A percentile compares a stretch with the other conserved stretches of the same genome.
Conservation (phyloP, 1,284 basidiomycete species). For the Leucoagaricus sp. region DNA sequence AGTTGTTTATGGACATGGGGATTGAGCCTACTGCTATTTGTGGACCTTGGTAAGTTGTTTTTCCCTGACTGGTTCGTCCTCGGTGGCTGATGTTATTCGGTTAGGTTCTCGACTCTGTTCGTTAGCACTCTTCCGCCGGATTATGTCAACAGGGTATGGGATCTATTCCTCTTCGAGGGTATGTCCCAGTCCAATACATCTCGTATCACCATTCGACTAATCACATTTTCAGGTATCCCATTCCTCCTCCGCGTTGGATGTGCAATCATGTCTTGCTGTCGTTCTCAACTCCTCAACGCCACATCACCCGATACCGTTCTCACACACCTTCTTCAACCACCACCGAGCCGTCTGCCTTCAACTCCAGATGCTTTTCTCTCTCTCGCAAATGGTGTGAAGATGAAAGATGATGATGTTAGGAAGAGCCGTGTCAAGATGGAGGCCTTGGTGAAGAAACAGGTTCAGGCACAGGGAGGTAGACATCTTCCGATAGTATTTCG, state of each 20-base stretch:
- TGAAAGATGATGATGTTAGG: conserved; percentile 82
- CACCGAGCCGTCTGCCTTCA: conserved; percentile 52
- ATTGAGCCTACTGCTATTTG: conserved; percentile 60
- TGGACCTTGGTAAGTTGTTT: conserved; percentile 55
- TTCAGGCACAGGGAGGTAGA: conserved; percentile 1
- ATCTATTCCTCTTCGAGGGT: conserved; percentile 89
- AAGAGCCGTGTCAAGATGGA: conserved; percentile 78
- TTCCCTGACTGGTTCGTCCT: not conserved
- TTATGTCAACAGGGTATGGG: conserved; percentile 82
- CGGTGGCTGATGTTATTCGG: not conserved
- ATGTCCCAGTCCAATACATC: conserved; percentile 13
- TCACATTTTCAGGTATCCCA: conserved; percentile 57
- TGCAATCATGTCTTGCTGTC: conserved; percentile 68
- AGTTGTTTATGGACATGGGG: conserved; percentile 65
- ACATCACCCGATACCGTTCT: conserved; percentile 52
- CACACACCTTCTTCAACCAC: conserved; percentile 51
- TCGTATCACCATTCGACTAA: not conserved
- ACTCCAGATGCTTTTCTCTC: conserved; percentile 65
- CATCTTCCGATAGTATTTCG: conserved; percentile 4
- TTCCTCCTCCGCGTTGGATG: conserved; percentile 83
- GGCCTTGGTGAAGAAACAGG: conserved; percentile 49
- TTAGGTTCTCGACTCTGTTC: conserved; percentile 75
- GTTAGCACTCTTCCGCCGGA: conserved; percentile 77
- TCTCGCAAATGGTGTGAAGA: conserved; percentile 62
- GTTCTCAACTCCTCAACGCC: conserved; percentile 57